Conservation (phyloP, 2,329 filamentous ascomycete species). For the Aspergillus floridensis region DNA sequence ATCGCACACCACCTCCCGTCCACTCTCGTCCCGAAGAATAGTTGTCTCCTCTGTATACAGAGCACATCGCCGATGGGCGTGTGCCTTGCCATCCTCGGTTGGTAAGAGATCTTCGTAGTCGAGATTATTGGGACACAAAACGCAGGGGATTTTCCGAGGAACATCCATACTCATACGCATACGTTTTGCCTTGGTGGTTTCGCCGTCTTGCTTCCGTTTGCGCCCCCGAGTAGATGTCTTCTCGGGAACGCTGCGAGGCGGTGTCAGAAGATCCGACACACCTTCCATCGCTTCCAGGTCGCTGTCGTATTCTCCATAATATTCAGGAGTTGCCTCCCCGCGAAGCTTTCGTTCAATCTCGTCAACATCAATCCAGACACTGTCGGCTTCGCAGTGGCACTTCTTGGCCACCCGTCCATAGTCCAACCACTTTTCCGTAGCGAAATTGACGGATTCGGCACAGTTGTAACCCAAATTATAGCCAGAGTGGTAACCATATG, state of each 20-base stretch:
- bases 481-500: conserved; percentile 96
- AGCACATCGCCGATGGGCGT: conserved; percentile 82
- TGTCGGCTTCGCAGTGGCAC: conserved; percentile 95
- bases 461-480: conserved; percentile 99
- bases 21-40: conserved; percentile 67
- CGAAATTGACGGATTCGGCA: conserved; percentile 97
- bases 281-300: conserved; percentile 63
- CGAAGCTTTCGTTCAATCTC: conserved; percentile 93
- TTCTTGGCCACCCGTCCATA: conserved; percentile 95
- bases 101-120: conserved; percentile 76
- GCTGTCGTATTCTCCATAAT: conserved; percentile 55
- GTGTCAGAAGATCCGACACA: conserved; percentile 70
- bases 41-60: conserved; percentile 90
- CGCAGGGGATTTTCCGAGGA: conserved; percentile 74
- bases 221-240: conserved; percentile 60
- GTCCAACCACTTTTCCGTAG: conserved; percentile 88
- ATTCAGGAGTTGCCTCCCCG: conserved; percentile 67
- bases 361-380: conserved; percentile 95
- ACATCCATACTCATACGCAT: conserved; percentile 71
- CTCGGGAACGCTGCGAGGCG: conserved; percentile 69
- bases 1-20: conserved; percentile 72
- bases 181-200: conserved; percentile 69
- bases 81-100: conserved; percentile 79
- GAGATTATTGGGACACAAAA: conserved; percentile 88
- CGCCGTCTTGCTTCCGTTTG: conserved; percentile 66